Percentiles rank a stretch among this genome's conserved stretches.
phyloP scores from a whole-genome alignment of 371 early-diverging fungal genomes.

The Mortierella sp. region DNA sequence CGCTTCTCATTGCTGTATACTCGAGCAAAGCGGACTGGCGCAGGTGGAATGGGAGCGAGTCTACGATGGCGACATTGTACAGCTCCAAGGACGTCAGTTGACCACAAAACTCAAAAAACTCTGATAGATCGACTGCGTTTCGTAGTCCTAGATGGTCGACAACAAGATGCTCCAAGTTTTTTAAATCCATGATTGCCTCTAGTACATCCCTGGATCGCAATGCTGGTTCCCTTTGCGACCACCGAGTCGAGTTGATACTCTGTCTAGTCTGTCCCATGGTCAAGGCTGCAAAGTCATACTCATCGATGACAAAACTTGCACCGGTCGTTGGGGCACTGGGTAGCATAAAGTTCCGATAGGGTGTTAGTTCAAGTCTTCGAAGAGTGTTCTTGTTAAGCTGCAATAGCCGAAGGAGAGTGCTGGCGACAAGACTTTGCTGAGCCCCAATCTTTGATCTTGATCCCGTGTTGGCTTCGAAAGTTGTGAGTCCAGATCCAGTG shows the following conservation, averaged over 20 bases:
- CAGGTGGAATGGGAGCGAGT: background rate
- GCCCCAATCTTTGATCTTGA: background rate
- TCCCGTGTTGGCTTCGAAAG: too few species aligned
- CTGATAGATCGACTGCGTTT: background rate
- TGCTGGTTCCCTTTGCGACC: background rate
- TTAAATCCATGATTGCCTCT: conserved; percentile 16
- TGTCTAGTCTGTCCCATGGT: background rate
- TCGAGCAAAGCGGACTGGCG: too few species aligned
- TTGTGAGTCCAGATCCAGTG: background rate
- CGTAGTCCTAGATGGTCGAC: conserved; percentile 20
- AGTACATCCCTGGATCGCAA: conserved; percentile 11
- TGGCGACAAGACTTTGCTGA: too few species aligned
- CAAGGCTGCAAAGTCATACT: too few species aligned
- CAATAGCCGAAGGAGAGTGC: conserved; percentile 23
- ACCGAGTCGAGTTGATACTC: background rate
- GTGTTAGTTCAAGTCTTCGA: conserved; percentile 18
- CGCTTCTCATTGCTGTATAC: too few species aligned
- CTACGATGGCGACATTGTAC: conserved; percentile 17
- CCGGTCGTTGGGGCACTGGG: background rate
- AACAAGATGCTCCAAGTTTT: conserved; percentile 22
- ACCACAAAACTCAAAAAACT: conserved; percentile 24
- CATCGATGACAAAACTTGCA: too few species aligned
- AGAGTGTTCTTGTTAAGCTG: conserved; percentile 21
- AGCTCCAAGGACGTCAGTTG: conserved; percentile 26
- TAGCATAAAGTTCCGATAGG: background rate